Evolutionary conservation across 306 rosid genomes (phyloP).

Genomic region (Trichosanthes truncata): DNA sequence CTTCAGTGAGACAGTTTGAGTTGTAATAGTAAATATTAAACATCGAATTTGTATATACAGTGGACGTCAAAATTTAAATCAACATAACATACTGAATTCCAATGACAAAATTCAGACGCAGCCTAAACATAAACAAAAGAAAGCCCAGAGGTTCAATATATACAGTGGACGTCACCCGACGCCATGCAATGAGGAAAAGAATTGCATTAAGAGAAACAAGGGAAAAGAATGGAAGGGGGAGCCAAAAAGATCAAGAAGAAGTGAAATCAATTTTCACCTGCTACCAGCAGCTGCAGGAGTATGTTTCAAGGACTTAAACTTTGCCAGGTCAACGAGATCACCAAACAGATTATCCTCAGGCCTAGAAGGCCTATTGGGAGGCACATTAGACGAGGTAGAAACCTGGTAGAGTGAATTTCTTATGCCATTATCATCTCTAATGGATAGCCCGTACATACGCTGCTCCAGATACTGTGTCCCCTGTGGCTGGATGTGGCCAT

Average conservation of each 20-base stretch:
- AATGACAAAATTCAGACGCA: not conserved
- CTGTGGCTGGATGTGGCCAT: constrained; percentile 71
- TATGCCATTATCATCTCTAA: constrained; percentile 40
- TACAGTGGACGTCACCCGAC: not conserved
- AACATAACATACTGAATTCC: not conserved
- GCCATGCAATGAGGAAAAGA: not conserved
- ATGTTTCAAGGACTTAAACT: constrained; percentile 62
- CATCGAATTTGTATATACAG: no score
- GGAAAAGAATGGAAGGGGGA: not conserved
- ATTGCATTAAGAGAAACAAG: not conserved
- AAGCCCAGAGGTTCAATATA: not conserved
- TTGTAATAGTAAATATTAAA: no score
- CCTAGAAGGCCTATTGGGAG: constrained; percentile 62
- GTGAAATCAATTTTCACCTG: constrained; percentile 20
- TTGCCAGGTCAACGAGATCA: constrained; percentile 84
- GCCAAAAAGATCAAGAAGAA: not conserved
- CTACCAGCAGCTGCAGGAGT: constrained; percentile 49
- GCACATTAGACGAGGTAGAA: constrained; percentile 43
- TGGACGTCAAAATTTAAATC: not conserved
- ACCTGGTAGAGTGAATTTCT: constrained; percentile 52
- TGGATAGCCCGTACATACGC: constrained; percentile 65
- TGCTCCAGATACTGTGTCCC: constrained; percentile 55
- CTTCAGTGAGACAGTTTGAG: not conserved
- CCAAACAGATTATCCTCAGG: constrained; percentile 94
- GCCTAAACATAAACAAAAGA: not conserved